These are phyloP conservation scores for Extremus antarcticus DNA, from an alignment of 495 filamentous ascomycete species.

Conservation along the genomic window DNA sequence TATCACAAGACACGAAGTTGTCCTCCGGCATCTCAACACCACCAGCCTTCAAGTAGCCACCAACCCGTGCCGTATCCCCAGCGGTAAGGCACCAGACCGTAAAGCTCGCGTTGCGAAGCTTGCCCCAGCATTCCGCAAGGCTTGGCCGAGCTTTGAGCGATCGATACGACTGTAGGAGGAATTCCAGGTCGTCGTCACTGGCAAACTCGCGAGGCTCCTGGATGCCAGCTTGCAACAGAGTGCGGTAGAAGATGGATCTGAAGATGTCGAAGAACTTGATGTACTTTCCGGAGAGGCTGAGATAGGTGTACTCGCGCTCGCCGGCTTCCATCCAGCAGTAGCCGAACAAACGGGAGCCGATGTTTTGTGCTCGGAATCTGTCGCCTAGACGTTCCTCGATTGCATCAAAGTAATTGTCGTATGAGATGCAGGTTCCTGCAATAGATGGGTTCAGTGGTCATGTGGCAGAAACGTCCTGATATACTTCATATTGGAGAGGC, in stretches of 20 bases:
- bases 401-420: background rate
- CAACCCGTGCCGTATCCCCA: slow-evolving; percentile 30
- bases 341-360: slow-evolving; percentile 31
- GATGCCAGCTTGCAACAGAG: slow-evolving; percentile 32
- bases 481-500: too few species aligned
- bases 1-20: slow-evolving; percentile 35
- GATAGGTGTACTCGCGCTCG: slow-evolving; percentile 35
- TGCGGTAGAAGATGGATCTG: slow-evolving; percentile 33
- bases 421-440: slow-evolving; percentile 14
- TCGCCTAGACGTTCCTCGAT: background rate
- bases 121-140: slow-evolving; percentile 25
- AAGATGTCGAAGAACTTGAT: slow-evolving; percentile 29
- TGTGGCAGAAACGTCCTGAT: too few species aligned
- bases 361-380: slow-evolving; percentile 12
- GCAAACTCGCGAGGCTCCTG: slow-evolving; percentile 29
- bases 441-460: too few species aligned
- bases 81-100: slow-evolving; percentile 37
- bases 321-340: slow-evolving; percentile 36
- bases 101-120: slow-evolving; percentile 29
- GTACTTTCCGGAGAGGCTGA: slow-evolving; percentile 34
- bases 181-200: slow-evolving; percentile 29
- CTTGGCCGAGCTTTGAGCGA: background rate
- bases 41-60: slow-evolving; percentile 31
- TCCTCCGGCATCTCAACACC: slow-evolving; percentile 33
- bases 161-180: background rate